Evolutionary conservation across 805 yeast genomes (phyloP).

Genomic region (Phaffomyces opuntiae): DNA sequence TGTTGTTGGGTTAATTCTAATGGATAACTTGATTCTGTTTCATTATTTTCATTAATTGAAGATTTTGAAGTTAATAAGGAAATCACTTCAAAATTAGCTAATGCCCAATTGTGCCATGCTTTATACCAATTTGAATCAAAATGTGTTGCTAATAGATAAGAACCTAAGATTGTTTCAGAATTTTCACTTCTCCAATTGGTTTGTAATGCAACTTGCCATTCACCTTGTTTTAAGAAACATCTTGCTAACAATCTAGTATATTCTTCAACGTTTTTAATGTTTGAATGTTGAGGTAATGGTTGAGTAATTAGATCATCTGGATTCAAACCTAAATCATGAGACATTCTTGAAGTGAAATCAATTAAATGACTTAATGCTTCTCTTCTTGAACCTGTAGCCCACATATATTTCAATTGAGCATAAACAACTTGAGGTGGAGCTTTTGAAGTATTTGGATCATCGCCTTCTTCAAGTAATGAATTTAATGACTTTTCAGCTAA

Average conservation of each 20-base stretch:
- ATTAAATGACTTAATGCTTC: constrained; percentile 83
- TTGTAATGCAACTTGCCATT: constrained; percentile 88
- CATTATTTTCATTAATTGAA: constrained; percentile 25
- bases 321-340: constrained; percentile 79
- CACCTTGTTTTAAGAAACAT: constrained; percentile 96
- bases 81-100: constrained; percentile 94
- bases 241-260: constrained; percentile 83
- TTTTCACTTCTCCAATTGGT: constrained; percentile 72
- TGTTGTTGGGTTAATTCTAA: constrained; percentile 69
- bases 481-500: constrained; percentile 89
- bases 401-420: constrained; percentile 92
- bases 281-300: constrained; percentile 60
- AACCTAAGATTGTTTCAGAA: constrained; percentile 81
- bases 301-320: constrained; percentile 84
- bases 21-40: constrained; percentile 26
- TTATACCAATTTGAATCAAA: constrained; percentile 92
- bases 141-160: constrained; percentile 89
- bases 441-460: constrained; percentile 51
- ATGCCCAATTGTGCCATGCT: constrained; percentile 99
- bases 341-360: constrained; percentile 87
- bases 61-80: constrained; percentile 43
- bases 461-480: constrained; percentile 65
- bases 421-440: constrained; percentile 97
- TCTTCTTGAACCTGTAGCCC: constrained; percentile 87
- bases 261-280: constrained; percentile 65